These are phyloP conservation scores for Debaryomyces sp. DNA, from an alignment of 1,139 yeast genomes.

Conservation along the genomic window DNA sequence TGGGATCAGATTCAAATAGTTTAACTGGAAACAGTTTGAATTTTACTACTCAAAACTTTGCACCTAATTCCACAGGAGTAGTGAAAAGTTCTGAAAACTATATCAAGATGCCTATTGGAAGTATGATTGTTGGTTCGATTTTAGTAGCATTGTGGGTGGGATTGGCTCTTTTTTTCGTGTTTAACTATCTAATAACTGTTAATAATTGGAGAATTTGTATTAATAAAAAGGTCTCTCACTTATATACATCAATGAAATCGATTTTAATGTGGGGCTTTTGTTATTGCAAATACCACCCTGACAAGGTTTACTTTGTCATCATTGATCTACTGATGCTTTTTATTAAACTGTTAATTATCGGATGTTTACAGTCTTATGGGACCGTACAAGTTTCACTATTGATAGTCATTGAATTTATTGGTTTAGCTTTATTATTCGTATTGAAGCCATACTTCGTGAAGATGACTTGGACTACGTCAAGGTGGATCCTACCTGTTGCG, in stretches of 20 bases:
- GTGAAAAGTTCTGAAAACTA: not conserved
- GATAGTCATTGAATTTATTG: conserved; percentile 36
- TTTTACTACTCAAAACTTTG: not conserved
- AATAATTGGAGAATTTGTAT: conserved; percentile 17
- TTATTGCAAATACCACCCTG: conserved; percentile 49
- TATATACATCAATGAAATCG: conserved; percentile 51
- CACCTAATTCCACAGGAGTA: not conserved
- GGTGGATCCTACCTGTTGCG: conserved; percentile 40
- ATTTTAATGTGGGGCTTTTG: conserved; percentile 51
- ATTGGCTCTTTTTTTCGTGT: conserved; percentile 32
- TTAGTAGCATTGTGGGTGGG: conserved; percentile 38
- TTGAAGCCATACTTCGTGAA: conserved; percentile 45
- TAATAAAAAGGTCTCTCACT: conserved; percentile 29
- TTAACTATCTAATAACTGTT: conserved; percentile 30
- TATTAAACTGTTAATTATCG: conserved; percentile 42
- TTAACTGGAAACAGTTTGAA: not conserved
- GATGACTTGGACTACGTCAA: conserved; percentile 41
- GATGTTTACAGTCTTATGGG: conserved; percentile 47
- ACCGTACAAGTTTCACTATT: conserved; percentile 46
- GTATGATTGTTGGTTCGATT: conserved; percentile 31
- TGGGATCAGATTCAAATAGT: not conserved
- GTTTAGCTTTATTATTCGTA: conserved; percentile 31
- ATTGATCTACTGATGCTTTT: conserved; percentile 36
- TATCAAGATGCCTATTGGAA: conserved; percentile 14
- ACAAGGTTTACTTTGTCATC: conserved; percentile 38